These are phyloP conservation scores for Nannochloropsis gaditana DNA, from an alignment of 108 stramenopile genomes.

Conservation along the genomic window DNA sequence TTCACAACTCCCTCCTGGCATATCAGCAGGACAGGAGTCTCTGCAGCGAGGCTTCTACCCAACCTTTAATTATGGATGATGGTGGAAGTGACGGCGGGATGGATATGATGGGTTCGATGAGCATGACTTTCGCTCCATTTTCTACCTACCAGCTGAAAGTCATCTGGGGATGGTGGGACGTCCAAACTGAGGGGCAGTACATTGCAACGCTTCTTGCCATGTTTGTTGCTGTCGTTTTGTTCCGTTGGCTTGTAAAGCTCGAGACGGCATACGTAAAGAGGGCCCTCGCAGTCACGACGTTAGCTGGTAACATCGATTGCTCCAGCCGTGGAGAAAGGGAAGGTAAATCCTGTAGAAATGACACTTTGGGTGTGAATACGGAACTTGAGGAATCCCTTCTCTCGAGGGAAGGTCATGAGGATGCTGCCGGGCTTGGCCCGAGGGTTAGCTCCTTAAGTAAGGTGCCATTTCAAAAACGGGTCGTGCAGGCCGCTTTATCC, in stretches of 20 bases:
- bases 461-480: background rate
- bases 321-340: background rate
- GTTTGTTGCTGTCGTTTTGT: background rate
- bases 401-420: background rate
- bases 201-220: background rate
- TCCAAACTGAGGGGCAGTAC: background rate
- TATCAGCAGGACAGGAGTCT: no score
- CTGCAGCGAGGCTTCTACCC: no score
- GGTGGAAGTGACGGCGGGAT: background rate
- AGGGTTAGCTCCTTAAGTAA: background rate
- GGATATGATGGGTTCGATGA: constrained; percentile 7
- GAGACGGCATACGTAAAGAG: background rate
- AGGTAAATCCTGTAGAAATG: background rate
- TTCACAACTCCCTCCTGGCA: no score
- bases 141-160: background rate
- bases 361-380: background rate
- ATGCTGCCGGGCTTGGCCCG: background rate
- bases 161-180: background rate
- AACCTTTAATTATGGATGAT: background rate
- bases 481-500: background rate
- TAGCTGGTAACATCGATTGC: background rate
- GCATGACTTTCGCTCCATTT: constrained; percentile 14
- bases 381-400: background rate
- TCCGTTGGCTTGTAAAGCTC: background rate
- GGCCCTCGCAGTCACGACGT: background rate